Evolutionary conservation across 2,329 filamentous ascomycete genomes (phyloP).

Genomic region (Colletotrichum coccodes): DNA sequence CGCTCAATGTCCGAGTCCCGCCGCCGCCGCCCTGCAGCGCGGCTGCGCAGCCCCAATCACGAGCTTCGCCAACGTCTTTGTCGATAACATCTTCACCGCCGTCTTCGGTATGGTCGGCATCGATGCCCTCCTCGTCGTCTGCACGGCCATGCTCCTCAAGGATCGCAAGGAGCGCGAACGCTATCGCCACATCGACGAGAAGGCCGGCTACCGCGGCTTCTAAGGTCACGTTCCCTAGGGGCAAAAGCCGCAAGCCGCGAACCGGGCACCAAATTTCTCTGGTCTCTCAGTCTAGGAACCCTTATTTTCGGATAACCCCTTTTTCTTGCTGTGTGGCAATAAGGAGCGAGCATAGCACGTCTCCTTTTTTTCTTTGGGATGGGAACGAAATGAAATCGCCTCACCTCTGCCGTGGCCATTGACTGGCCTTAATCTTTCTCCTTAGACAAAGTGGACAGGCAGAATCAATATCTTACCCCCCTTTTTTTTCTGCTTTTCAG

Average conservation of each 20-base stretch:
- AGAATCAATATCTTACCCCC: slow-evolving; percentile 24
- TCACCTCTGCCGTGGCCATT: slow-evolving; percentile 13
- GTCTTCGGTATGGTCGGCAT: slow-evolving; percentile 82
- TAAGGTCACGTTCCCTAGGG: slow-evolving; percentile 42
- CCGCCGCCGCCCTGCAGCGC: slow-evolving; percentile 74
- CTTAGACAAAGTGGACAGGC: slow-evolving; percentile 24
- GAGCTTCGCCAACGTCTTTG: slow-evolving; percentile 74
- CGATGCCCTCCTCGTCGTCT: slow-evolving; percentile 75
- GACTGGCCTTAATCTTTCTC: slow-evolving; percentile 27
- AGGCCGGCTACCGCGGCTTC: slow-evolving; percentile 66
- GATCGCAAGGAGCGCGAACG: slow-evolving; percentile 82
- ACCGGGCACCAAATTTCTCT: not conserved
- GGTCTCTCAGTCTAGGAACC: slow-evolving; percentile 11
- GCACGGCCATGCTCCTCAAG: slow-evolving; percentile 81
- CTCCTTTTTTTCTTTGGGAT: slow-evolving; percentile 2
- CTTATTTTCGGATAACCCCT: not conserved
- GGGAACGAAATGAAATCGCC: slow-evolving; percentile 18
- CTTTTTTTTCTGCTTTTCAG: not conserved
- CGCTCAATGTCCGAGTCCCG: slow-evolving; percentile 73
- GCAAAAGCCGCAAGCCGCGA: slow-evolving; percentile 1
- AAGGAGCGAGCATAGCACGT: not conserved
- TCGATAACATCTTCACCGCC: slow-evolving; percentile 82
- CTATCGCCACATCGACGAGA: slow-evolving; percentile 85
- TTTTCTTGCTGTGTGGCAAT: not conserved
- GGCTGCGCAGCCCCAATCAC: slow-evolving; percentile 77